Conservation (phyloP, 371 early-diverging fungal species). For the Mucor lusitanicus region DNA sequence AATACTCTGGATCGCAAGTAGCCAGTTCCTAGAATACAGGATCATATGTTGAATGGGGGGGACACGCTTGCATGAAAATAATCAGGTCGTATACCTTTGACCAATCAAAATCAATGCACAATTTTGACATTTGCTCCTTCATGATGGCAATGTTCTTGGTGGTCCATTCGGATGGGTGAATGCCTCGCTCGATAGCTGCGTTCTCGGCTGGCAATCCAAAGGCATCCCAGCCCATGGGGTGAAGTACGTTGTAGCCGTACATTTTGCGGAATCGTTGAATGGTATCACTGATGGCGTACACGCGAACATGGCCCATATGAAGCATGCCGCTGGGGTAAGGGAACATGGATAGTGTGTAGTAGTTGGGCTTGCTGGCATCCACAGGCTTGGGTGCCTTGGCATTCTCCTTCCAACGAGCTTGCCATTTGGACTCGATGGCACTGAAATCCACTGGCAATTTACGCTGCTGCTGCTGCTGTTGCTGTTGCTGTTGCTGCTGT, state of each 20-base stretch:
- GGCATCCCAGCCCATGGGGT: conserved; percentile 99
- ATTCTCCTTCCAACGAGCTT: conserved; percentile 50
- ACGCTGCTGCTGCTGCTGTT: neutral
- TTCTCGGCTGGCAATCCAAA: conserved; percentile 99
- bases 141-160: conserved; percentile 75
- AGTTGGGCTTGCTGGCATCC: conserved; percentile 47
- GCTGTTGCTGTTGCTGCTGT: neutral
- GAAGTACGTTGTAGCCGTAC: conserved; percentile 76
- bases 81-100: conserved; percentile 40
- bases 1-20: conserved; percentile 87
- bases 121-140: conserved; percentile 78
- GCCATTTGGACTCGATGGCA: conserved; percentile 63
- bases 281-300: conserved; percentile 90
- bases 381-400: conserved; percentile 6
- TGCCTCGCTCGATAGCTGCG: conserved; percentile 89
- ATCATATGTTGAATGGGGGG: no score
- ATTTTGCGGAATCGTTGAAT: conserved; percentile 79
- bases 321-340: conserved; percentile 93
- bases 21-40: conserved; percentile 65
- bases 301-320: conserved; percentile 95
- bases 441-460: conserved; percentile 34
- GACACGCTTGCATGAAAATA: neutral
- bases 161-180: conserved; percentile 88
- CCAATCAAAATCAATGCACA: conserved; percentile 90
- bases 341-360: conserved; percentile 91